Percentiles rank a stretch among this genome's conserved stretches.
Conservation (phyloP, 441 rosid genomes). For the Pelargonium citronellum region DNA sequence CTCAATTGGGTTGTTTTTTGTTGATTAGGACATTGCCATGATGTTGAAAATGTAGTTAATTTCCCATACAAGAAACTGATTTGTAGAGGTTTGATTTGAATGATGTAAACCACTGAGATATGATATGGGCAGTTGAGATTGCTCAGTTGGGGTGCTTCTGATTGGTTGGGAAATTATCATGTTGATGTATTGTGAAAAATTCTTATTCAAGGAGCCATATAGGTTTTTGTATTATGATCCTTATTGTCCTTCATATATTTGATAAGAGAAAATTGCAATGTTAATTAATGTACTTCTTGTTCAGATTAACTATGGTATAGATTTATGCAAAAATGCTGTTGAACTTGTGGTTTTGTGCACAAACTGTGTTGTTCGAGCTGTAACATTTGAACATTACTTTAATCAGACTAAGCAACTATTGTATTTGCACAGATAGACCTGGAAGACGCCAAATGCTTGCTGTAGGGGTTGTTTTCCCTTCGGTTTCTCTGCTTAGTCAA, state of each 20-base stretch:
- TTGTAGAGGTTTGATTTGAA: neutral
- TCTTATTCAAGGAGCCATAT: neutral
- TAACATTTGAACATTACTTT: neutral
- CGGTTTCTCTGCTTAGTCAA: conserved; percentile 44
- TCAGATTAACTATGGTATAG: no score
- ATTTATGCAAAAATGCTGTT: neutral
- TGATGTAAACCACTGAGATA: neutral
- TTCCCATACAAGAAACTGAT: neutral
- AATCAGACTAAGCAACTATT: neutral
- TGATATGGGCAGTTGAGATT: neutral
- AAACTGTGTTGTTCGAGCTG: neutral
- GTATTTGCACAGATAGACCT: conserved; percentile 35
- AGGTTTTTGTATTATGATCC: neutral
- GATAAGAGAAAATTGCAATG: neutral
- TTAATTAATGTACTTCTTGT: no score
- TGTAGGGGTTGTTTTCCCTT: conserved; percentile 46
- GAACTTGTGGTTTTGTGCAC: neutral
- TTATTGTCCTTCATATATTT: neutral
- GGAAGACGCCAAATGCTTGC: conserved; percentile 58
- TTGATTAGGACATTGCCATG: neutral
- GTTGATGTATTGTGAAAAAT: no score
- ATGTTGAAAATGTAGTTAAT: neutral
- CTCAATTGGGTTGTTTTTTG: no score
- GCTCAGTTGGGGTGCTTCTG: no score
- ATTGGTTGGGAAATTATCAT: no score